Base-by-base conservation (phyloP, 106 monocot species). In the Amphibolis antarctica region DNA sequence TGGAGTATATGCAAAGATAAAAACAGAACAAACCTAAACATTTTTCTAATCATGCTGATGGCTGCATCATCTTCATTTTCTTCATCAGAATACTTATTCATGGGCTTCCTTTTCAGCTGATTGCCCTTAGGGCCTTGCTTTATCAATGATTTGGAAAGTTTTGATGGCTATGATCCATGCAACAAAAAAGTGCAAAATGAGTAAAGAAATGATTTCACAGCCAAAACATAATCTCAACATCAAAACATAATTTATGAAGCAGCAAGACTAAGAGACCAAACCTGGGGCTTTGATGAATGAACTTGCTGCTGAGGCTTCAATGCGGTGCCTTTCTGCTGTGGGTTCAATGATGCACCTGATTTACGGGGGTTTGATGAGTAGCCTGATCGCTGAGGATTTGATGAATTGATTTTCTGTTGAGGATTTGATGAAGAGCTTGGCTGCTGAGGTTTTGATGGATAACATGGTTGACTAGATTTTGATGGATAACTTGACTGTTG, bases 111-210 rank as follows among this genome's bases (percentile, higher is more conserved):
- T 70, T 69, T 83, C 65, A 55, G 17, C 15, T 22, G 52, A 15
- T 66, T 65, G 12, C 74, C 75, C 65, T 50, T 59, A 13, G 29
- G 54, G 42, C 59, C 54, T n/a, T 36, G 71, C 63, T 66, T 58
- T 56, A 54, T 23, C 29, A 63, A 46, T 52, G 75, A 69, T 70
- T 78, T 90, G 5, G 74, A 54, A 55, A 75, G 79, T 87, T 92
- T 71, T 64, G 71, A 51, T 42, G 44, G 26, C 53, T 58, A 19
- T 65, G 66, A 42, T 18, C 12, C n/a, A 10, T 51, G 0, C 42
- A 55, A 47, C 14, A 14, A 50, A 24, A 62, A 65, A 68, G 28
- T 57, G 13, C 4, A 49, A 59, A 22, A 19, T 28, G 18, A 17
- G 10, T 20, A 62, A 14, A 2, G 44, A 50, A 1, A 44, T 42